Conservation (phyloP, 257 asterid species). For the Ocimum tenuiflorum region DNA sequence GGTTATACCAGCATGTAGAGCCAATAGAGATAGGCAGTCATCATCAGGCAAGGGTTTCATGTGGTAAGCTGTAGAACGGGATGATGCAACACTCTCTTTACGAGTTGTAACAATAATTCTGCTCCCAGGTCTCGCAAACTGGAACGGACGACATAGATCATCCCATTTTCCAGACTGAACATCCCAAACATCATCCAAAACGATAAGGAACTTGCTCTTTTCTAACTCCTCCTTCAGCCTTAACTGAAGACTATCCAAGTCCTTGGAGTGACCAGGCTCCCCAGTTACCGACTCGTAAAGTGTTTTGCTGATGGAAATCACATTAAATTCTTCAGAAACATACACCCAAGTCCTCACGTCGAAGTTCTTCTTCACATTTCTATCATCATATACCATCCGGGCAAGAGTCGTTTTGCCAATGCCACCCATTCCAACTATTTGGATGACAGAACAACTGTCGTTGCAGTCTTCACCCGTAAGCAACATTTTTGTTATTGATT, state of each 20-base stretch:
- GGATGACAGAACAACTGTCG: slow-evolving; percentile 37
- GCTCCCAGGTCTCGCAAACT: slow-evolving; percentile 40
- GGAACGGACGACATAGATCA: slow-evolving; percentile 31
- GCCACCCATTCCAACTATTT: slow-evolving; percentile 69
- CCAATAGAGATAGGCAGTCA: slow-evolving; percentile 43
- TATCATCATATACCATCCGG: slow-evolving; percentile 40
- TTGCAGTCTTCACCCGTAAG: slow-evolving; percentile 21
- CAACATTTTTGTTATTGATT: slow-evolving; percentile 34
- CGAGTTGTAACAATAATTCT: slow-evolving; percentile 58
- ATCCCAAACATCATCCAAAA: slow-evolving; percentile 59
- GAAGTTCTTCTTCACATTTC: slow-evolving; percentile 25
- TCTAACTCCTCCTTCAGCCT: slow-evolving; percentile 34
- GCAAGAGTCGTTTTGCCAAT: slow-evolving; percentile 62
- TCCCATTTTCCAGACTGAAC: slow-evolving; percentile 32
- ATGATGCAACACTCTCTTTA: slow-evolving; percentile 32
- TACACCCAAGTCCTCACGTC: slow-evolving; percentile 44
- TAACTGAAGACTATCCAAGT: slow-evolving; percentile 41
- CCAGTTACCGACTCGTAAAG: slow-evolving; percentile 27
- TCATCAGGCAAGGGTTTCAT: slow-evolving; percentile 38
- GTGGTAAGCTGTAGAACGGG: slow-evolving; percentile 40
- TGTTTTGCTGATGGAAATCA: slow-evolving; percentile 33
- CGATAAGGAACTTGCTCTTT: slow-evolving; percentile 42
- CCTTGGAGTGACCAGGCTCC: slow-evolving; percentile 18
- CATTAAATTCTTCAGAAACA: slow-evolving; percentile 43
- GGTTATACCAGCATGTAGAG: slow-evolving; percentile 34